Base-by-base conservation (phyloP, 73 alveolate genomes). In the Uronychia binucleata region DNA sequence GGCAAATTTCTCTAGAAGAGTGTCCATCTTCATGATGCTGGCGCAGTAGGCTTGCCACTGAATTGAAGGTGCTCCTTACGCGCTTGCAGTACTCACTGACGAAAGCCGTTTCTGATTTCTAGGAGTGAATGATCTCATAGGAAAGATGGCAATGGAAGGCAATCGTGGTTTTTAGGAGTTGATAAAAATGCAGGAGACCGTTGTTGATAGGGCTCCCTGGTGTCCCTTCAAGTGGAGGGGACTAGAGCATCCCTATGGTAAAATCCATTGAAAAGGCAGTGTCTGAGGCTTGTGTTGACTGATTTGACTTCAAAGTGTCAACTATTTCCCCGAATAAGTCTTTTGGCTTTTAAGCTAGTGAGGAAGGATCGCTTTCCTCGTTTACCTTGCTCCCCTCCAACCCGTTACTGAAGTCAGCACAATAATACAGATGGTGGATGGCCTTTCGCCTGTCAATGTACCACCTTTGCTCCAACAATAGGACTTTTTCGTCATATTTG, bases 401-500 rank as follows among this genome's bases (percentile, higher is more conserved):
- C n/a, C n/a, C n/a, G n/a, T n/a, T n/a, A 46, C 19, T 46, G 19
- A 46, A 46, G 19, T 46, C 67, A 46, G n/a, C 19, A 46, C 5
- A 46, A 46, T 46, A 46, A 46, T 46, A 46, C 67, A 46, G 19
- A 11, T 5, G 28, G n/a, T 13, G 26, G 13, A n/a, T 81, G 57
- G 25, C 1, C 31, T 13, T 26, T 28, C 0, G 27, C 60, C 33
- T 76, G 59, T 29, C 88, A 67, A 35, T 81, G 58, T 46, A 11
- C 88, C 88, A 81, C 27, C 88, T 58, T 31, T 30, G 58, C 29
- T 32, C 19, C 76, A 81, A 81, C n/a, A 81, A 59, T 8, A 59
- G 58, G 33, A 28, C 1, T 58, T 30, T 58, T 60, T 81, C 88
- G 76, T 59, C 35, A 29, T 81, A 46, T 19, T 46, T 46, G 5